Evolutionary conservation across 2,329 filamentous ascomycete genomes (phyloP).

Genomic region (Diplodia mutila): DNA sequence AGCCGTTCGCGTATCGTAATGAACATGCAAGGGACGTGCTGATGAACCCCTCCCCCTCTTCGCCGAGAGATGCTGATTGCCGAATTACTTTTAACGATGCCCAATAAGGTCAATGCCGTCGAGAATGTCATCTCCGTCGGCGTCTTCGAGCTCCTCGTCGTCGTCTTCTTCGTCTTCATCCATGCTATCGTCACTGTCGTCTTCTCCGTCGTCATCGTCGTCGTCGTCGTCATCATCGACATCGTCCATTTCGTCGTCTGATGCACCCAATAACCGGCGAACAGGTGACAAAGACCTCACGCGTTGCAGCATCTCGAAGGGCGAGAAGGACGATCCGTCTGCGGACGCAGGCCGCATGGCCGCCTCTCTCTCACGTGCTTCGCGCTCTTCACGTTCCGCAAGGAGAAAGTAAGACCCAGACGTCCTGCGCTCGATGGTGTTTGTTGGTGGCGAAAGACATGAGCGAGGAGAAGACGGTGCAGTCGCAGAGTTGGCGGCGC

Average conservation of each 20-base stretch:
- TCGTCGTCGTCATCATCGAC: constrained; percentile 38
- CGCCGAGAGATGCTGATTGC: neutral
- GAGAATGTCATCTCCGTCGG: constrained; percentile 29
- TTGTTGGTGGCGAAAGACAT: neutral
- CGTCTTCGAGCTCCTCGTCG: constrained; percentile 33
- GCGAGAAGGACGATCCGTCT: constrained; percentile 45
- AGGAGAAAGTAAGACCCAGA: constrained; percentile 30
- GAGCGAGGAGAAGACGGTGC: constrained; percentile 6
- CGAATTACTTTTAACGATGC: constrained; percentile 34
- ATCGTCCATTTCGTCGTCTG: constrained; percentile 36
- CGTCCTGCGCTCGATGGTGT: constrained; percentile 12
- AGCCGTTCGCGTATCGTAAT: neutral
- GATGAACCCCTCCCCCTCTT: neutral
- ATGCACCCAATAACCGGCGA: constrained; percentile 47
- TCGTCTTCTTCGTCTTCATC: constrained; percentile 36
- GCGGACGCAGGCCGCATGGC: constrained; percentile 28
- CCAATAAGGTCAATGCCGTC: constrained; percentile 41
- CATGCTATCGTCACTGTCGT: constrained; percentile 40
- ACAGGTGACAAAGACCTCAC: constrained; percentile 51
- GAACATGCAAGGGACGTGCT: neutral
- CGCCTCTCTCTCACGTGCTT: constrained; percentile 24
- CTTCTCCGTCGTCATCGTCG: constrained; percentile 29
- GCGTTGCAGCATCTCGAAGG: constrained; percentile 52
- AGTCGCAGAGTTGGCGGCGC: neutral
- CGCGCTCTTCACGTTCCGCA: constrained; percentile 31